Evolutionary conservation across 257 asterid species (phyloP).

Genomic region (Gardenia jasminoides): DNA sequence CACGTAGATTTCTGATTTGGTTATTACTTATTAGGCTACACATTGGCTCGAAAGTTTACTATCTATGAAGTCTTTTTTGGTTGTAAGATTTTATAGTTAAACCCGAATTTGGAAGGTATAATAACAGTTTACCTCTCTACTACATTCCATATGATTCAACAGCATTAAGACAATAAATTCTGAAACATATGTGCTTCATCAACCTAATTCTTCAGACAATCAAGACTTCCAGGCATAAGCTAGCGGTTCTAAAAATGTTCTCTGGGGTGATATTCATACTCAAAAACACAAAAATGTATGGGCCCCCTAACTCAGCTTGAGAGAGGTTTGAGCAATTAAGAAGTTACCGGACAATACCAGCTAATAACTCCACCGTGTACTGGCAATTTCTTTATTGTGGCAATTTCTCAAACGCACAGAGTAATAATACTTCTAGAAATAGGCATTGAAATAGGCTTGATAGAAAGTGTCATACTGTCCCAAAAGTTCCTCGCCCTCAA

Average conservation of each 20-base stretch:
- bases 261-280: background rate
- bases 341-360: background rate
- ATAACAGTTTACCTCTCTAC: background rate
- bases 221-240: background rate
- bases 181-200: too few species aligned
- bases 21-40: too few species aligned
- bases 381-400: background rate
- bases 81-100: too few species aligned
- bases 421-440: background rate
- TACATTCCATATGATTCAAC: background rate
- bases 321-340: background rate
- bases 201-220: background rate
- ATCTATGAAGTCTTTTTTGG: too few species aligned
- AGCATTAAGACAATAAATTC: too few species aligned
- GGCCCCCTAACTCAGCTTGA: background rate
- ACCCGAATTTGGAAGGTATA: too few species aligned
- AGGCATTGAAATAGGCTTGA: background rate
- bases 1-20: too few species aligned
- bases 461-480: background rate
- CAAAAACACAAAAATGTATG: background rate
- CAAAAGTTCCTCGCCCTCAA: slow-evolving; percentile 1
- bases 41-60: too few species aligned
- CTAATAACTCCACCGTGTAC: too few species aligned
- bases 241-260: background rate
- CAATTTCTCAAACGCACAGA: background rate